Evolutionary conservation across 208 protist species (phyloP).

Genomic region (Trypanosoma cruzi): DNA sequence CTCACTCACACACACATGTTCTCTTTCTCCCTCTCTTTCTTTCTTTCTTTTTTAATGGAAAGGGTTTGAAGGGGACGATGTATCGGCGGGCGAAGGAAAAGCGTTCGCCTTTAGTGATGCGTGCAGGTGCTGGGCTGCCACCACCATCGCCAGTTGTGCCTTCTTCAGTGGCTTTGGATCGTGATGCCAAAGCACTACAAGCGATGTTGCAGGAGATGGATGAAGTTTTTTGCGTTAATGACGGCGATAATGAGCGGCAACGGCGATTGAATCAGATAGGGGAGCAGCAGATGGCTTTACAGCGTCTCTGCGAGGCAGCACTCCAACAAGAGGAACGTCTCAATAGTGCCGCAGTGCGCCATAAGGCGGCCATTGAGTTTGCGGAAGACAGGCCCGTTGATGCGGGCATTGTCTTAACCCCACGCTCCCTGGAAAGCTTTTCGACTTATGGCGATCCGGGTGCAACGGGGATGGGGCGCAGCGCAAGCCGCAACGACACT

Average conservation of each 20-base stretch:
- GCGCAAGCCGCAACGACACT: not conserved
- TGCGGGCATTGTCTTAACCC: slow-evolving; percentile 25
- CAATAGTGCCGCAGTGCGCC: slow-evolving; percentile 17
- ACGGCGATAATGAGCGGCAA: slow-evolving; percentile 21
- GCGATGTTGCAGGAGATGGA: slow-evolving; percentile 29
- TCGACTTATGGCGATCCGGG: not conserved
- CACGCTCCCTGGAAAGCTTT: slow-evolving; percentile 15
- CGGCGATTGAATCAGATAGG: slow-evolving; percentile 59
- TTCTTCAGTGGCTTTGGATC: not conserved
- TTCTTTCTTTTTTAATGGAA: not conserved
- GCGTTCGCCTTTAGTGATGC: slow-evolving; percentile 8
- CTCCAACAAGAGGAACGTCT: slow-evolving; percentile 40
- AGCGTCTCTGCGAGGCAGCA: slow-evolving; percentile 66
- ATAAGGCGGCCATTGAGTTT: not conserved
- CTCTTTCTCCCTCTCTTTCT: not conserved
- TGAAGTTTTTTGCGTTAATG: slow-evolving; percentile 21
- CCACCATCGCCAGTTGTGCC: not conserved
- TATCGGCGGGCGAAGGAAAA: not conserved
- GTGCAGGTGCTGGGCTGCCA: not conserved
- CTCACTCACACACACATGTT: not conserved
- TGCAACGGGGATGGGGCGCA: not conserved
- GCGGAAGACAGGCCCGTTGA: slow-evolving; percentile 1
- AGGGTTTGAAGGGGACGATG: not conserved
- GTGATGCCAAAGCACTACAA: slow-evolving; percentile 27
- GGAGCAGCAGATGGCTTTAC: slow-evolving; percentile 50